phyloP scores from a whole-genome alignment of 495 filamentous ascomycete genomes.

The Aspergillus bertholletiae region DNA sequence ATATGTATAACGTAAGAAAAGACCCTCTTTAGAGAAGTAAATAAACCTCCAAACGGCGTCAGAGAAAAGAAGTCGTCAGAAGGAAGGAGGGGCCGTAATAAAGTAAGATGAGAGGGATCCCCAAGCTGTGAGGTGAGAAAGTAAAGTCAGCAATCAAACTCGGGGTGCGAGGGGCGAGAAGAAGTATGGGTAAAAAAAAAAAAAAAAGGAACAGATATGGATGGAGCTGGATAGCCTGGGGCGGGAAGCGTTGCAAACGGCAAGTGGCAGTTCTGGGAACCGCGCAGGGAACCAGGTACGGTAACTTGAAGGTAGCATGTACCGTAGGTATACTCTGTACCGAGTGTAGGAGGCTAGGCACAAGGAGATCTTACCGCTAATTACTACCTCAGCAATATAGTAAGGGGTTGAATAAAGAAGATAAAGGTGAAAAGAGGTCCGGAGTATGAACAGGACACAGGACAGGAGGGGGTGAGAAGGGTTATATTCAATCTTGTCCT shows the following conservation, averaged over 20 bases:
- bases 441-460: slow-evolving; percentile 7
- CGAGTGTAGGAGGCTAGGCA: neutral
- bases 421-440: neutral
- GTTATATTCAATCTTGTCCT: neutral
- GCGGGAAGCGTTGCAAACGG: neutral
- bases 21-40: neutral
- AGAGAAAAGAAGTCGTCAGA: slow-evolving; percentile 1
- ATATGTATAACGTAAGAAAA: neutral
- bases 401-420: neutral
- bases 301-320: too few species aligned
- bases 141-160: neutral
- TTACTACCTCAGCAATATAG: slow-evolving; percentile 8
- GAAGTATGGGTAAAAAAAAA: neutral
- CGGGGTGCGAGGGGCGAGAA: neutral
- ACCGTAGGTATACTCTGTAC: neutral
- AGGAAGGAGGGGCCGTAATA: neutral
- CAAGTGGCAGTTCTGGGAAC: neutral
- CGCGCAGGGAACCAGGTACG: neutral
- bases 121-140: neutral
- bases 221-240: neutral
- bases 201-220: neutral
- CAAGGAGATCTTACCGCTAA: slow-evolving; percentile 2
- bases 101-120: neutral
- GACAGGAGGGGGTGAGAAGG: slow-evolving; percentile 4
- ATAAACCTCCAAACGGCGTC: slow-evolving; percentile 2